Conservation (phyloP, 2,329 filamentous ascomycete genomes). For the Cadophora luteo-olivacea region DNA sequence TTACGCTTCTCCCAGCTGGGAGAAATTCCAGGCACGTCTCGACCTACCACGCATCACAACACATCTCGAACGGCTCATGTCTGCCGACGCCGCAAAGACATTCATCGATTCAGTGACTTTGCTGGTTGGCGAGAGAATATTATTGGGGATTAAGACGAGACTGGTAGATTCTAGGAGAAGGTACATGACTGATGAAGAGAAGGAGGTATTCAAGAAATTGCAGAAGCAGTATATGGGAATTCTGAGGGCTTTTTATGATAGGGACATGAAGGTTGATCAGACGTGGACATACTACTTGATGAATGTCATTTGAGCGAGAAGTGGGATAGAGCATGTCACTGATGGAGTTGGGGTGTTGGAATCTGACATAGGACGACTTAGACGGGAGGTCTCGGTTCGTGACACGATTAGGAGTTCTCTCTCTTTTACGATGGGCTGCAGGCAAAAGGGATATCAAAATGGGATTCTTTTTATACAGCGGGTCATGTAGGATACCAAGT, state of each 20-base stretch:
- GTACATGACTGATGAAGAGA: not conserved
- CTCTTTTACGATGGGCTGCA: not conserved
- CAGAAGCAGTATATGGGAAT: conserved; percentile 27
- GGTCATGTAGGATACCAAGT: conserved; percentile 13
- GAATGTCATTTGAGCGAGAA: conserved; percentile 15
- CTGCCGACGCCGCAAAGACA: conserved; percentile 19
- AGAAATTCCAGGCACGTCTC: conserved; percentile 22
- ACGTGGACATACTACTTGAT: conserved; percentile 23
- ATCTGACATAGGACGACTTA: not conserved
- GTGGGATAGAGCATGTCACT: not conserved
- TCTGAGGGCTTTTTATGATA: conserved; percentile 24
- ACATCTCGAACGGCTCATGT: conserved; percentile 27
- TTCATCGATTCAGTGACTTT: conserved; percentile 25
- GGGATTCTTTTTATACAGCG: not conserved
- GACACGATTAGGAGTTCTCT: not conserved
- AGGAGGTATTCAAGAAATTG: not conserved
- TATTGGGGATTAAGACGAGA: conserved; percentile 21
- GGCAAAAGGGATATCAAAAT: conserved; percentile 4
- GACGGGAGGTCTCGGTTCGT: not conserved
- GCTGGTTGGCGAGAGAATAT: conserved; percentile 28
- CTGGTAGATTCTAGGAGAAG: conserved; percentile 22
- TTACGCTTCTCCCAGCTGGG: conserved; percentile 24
- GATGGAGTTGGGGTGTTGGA: not conserved
- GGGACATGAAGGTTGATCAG: conserved; percentile 27
- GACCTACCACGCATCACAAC: conserved; percentile 14